phyloP scores from a whole-genome alignment of 805 yeast genomes.

The Saccharomyces jurei region DNA sequence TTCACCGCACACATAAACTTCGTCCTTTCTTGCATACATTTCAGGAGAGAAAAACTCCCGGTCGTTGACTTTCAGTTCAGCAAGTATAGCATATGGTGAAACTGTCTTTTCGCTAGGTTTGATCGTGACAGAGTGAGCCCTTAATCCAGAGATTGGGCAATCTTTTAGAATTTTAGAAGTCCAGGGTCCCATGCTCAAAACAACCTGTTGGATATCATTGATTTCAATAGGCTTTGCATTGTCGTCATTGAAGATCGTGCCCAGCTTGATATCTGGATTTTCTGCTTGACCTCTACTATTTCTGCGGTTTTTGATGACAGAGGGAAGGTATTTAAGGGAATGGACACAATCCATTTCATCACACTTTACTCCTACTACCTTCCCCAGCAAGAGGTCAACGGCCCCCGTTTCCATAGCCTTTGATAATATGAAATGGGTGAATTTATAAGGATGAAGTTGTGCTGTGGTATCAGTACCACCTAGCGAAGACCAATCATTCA shows the following conservation, averaged over 20 bases:
- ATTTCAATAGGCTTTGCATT: constrained; percentile 38
- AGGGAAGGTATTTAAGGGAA: constrained; percentile 57
- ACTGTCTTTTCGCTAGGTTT: constrained; percentile 67
- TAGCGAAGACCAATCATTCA: constrained; percentile 65
- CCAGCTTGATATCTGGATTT: background rate
- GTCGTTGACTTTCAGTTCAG: constrained; percentile 72
- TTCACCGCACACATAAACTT: constrained; percentile 95
- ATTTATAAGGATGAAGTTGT: constrained; percentile 91
- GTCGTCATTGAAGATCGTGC: background rate
- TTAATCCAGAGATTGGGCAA: constrained; percentile 87
- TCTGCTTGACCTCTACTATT: constrained; percentile 1
- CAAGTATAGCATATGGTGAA: constrained; percentile 89
- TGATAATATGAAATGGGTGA: constrained; percentile 74
- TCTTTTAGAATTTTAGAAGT: constrained; percentile 82
- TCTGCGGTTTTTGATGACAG: constrained; percentile 10
- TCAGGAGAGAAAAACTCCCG: constrained; percentile 80
- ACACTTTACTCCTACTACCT: constrained; percentile 60
- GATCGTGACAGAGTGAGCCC: constrained; percentile 92
- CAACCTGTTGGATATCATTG: constrained; percentile 59
- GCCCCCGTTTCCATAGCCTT: constrained; percentile 77
- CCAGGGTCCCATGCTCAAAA: constrained; percentile 94
- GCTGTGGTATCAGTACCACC: constrained; percentile 89
- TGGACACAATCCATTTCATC: constrained; percentile 58
- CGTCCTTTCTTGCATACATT: constrained; percentile 89
- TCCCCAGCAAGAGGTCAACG: constrained; percentile 79